A percentile compares a stretch with the other conserved stretches of the same genome.
Conservation (phyloP, 73 alveolate species). For the Stentor coeruleus region DNA sequence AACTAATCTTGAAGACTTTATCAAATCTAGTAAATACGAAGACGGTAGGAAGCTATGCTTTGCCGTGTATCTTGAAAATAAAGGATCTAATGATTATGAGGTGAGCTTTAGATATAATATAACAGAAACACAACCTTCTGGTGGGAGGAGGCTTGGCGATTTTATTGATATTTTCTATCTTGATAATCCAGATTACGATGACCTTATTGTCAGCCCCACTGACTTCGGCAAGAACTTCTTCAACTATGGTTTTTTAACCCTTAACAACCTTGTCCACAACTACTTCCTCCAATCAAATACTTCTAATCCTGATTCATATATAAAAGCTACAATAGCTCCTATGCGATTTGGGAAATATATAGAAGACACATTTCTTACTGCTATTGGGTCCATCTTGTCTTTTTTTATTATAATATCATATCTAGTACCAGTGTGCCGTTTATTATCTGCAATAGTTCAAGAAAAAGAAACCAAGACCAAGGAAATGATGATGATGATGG, state of each 20-base stretch:
- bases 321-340: conserved; percentile 27
- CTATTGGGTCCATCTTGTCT: conserved; percentile 5
- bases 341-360: conserved; percentile 31
- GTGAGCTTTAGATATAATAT: neutral
- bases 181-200: neutral
- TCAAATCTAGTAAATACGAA: conserved; percentile 39
- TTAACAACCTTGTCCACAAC: conserved; percentile 24
- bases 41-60: conserved; percentile 38
- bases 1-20: conserved; percentile 28
- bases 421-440: conserved; percentile 10
- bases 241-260: neutral
- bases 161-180: conserved; percentile 35
- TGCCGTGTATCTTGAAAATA: conserved; percentile 24
- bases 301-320: neutral
- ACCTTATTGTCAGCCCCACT: neutral
- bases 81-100: conserved; percentile 8
- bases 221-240: neutral
- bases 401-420: conserved; percentile 24
- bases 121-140: conserved; percentile 33
- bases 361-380: conserved; percentile 16
- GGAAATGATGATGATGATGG: conserved; percentile 99
- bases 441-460: conserved; percentile 26
- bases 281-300: conserved; percentile 23
- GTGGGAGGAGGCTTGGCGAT: conserved; percentile 55
- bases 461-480: conserved; percentile 92